These are phyloP conservation scores for Notholithocarpus densiflorus DNA, from an alignment of 306 rosid species.

Conservation along the genomic window DNA sequence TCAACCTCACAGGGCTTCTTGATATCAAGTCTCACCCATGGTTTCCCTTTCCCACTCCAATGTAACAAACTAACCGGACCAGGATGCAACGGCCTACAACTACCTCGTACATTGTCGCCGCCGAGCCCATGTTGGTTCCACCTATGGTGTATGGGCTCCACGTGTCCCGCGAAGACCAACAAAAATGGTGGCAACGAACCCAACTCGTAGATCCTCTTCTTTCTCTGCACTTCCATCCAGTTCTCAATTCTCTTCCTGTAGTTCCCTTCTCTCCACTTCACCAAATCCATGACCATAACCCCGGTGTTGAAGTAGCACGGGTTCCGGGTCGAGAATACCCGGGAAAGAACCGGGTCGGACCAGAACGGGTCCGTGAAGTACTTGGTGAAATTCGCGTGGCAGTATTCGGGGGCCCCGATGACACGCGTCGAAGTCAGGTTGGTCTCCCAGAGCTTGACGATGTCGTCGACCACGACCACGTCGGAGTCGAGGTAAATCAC, in stretches of 20 bases:
- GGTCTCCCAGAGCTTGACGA: slow-evolving; percentile 72
- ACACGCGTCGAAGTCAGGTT: slow-evolving; percentile 42
- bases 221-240: slow-evolving; percentile 88
- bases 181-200: slow-evolving; percentile 89
- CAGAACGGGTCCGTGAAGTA: slow-evolving; percentile 86
- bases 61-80: slow-evolving; percentile 90
- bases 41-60: slow-evolving; percentile 99
- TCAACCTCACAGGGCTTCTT: slow-evolving; percentile 73
- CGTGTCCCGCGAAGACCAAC: slow-evolving; percentile 71
- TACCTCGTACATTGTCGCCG: slow-evolving; percentile 82
- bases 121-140: slow-evolving; percentile 98
- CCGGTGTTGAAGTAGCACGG: slow-evolving; percentile 97
- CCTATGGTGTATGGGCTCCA: slow-evolving; percentile 78
- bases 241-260: slow-evolving; percentile 66
- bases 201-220: slow-evolving; percentile 71
- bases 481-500: slow-evolving; percentile 92
- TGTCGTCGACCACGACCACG: slow-evolving; percentile 73
- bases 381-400: slow-evolving; percentile 93
- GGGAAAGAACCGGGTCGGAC: slow-evolving; percentile 71
- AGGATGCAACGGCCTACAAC: slow-evolving; percentile 79
- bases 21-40: slow-evolving; percentile 86
- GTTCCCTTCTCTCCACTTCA: slow-evolving; percentile 68
- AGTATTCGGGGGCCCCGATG: slow-evolving; percentile 92
- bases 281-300: slow-evolving; percentile 87
- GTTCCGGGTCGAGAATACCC: slow-evolving; percentile 45